Base-by-base conservation (phyloP, 805 yeast genomes). In the Maudiozyma barnettii region DNA sequence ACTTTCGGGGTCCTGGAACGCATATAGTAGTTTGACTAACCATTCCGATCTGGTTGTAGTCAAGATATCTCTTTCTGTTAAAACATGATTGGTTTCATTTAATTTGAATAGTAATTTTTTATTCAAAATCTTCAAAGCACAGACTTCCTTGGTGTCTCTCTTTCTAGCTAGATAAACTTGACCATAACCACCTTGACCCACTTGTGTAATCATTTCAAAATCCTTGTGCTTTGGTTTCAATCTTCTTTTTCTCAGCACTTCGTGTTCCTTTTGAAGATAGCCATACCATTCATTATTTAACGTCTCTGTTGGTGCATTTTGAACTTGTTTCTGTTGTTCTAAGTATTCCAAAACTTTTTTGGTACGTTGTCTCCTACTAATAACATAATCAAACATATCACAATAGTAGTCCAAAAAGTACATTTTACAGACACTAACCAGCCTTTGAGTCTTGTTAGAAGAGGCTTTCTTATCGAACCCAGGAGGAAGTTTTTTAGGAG, bases 161-260 rank as follows among this genome's bases (percentile, higher is more conserved):
- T 93, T 93, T 55, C 90, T 78, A 1, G 99, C 97, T 52, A 93
- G 70, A 59, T 87, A 93, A n/a, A 93, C 99, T 68, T 93, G 97
- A 21, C 99, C 99, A 62, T 93, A 93, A 3, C 99, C 99, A 61
- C 99, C 99, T 71, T 93, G 99, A 13, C 99, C 99, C 30, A 93
- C 97, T 70, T 93, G 99, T 1, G 99, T 93, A 54, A 93, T 83
- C 73, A 91, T 86, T 63, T 89, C 95, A 63, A 93, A 93, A 66
- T 93, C 99, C 56, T 90, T 90, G 62, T 90, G 93, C 63, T 84
- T 86, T 33, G 97, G 95, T 66, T 88, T 87, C 49, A 88, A 74
- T 62, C 99, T 78, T 61, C 97, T 78, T 63, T 88, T 88, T 55
- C 99, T 78, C 57, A 93, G 71, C 44, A 80, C 75, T 8, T 87